Base-by-base conservation (phyloP, 768 basidiomycete genomes). In the Tylopilus vinaceipallidus region DNA sequence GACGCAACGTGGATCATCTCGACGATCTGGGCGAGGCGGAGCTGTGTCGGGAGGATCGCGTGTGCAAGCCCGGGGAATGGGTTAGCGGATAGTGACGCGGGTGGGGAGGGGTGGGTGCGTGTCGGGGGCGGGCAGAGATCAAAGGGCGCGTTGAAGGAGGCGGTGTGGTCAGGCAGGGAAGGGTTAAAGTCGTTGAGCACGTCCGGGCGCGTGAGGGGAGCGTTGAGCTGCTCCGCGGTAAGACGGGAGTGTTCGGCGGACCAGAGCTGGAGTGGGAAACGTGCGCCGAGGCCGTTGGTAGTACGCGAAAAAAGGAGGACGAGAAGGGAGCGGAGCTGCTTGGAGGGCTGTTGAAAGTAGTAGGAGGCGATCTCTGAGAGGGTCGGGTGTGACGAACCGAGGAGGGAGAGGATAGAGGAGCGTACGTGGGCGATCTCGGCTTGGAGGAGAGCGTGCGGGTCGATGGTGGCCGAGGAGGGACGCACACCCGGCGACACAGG, bases 1-100 rank as follows among this genome's bases (percentile, higher is more conserved):
- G 89, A 94, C 22, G 97, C 95, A 53, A 98, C 88, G 65, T 98
- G 93, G 41, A 99, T 90, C 93, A 98, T 97, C 67, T 99, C 97
- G 45, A 92, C 85, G 37, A 99, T 95, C 62, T 95, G 93, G 4
- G 95, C 95, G 30, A 99, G 82, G 26, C 95, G 86, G 26, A 87
- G 72, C 69, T 99, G 97, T 1, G 93, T 86, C 14, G 95, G 92
- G 6, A 99, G 80, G 5, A 69, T 56, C 0, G 68, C 59, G 17
- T 69, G 67, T 3, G 62, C 60, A 7, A 68, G 24, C 60, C 68
- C 49, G 71, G 73, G 27, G 14, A 52, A 53, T 34, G 60, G 56
- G 36, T 50, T 52, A 35, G 47, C 38, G 13, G 0, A 42, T 24
- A 67, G 57, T 6, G 64, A 60, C 7, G 62, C 35, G 27, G 64